These are phyloP conservation scores for Onygenales sp. DNA, from an alignment of 2,329 filamentous ascomycete genomes.

Conservation along the genomic window DNA sequence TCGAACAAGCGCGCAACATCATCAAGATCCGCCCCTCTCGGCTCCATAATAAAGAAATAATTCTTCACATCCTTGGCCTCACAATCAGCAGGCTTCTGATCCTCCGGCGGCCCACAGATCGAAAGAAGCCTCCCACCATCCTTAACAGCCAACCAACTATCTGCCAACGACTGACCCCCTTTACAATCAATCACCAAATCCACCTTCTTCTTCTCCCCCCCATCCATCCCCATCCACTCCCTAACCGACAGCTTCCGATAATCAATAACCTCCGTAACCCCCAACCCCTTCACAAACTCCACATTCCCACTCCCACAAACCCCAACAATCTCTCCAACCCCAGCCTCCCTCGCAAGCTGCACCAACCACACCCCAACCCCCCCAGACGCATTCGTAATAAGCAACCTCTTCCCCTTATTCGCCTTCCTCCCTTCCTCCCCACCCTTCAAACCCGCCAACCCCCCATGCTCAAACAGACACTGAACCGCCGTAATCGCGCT, in stretches of 20 bases:
- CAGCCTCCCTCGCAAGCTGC: constrained; percentile 30
- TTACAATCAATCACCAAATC: constrained; percentile 38
- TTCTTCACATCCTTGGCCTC: constrained; percentile 18
- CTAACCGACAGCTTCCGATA: constrained; percentile 24
- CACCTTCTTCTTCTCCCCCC: constrained; percentile 19
- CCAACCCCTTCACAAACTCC: constrained; percentile 30
- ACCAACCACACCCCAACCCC: constrained; percentile 36
- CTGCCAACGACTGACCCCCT: constrained; percentile 29
- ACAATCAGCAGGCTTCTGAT: constrained; percentile 19
- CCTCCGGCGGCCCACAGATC: constrained; percentile 29
- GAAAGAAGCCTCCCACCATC: constrained; percentile 28
- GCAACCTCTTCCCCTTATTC: constrained; percentile 27
- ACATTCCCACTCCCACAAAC: constrained; percentile 29
- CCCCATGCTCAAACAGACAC: constrained; percentile 30
- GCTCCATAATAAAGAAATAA: constrained; percentile 34
- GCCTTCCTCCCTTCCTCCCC: constrained; percentile 4
- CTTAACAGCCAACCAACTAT: constrained; percentile 33
- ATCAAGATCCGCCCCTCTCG: constrained; percentile 25
- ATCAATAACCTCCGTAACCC: constrained; percentile 34
- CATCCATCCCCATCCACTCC: constrained; percentile 22
- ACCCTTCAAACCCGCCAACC: constrained; percentile 13
- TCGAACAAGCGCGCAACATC: constrained; percentile 31
- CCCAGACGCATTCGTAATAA: constrained; percentile 36
- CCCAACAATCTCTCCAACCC: constrained; percentile 28
- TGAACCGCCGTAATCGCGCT: constrained; percentile 36